These are phyloP conservation scores for Misopates orontium DNA, from an alignment of 257 asterid genomes.

Conservation along the genomic window DNA sequence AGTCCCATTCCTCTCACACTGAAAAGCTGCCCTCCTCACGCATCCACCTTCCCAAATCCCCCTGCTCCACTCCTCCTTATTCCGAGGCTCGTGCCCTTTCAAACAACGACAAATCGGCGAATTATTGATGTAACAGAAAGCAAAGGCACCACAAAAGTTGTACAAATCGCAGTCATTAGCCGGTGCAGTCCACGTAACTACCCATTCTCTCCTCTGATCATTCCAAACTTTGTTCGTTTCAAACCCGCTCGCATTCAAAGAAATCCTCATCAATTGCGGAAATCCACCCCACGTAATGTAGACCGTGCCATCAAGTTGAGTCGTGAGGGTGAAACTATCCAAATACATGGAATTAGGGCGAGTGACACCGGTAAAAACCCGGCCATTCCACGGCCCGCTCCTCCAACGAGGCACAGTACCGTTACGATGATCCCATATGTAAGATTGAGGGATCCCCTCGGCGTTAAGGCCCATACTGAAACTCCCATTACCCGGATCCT, in stretches of 20 bases:
- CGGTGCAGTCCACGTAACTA: slow-evolving; percentile 11
- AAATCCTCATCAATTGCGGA: background rate
- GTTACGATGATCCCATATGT: slow-evolving; percentile 26
- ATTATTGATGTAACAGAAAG: slow-evolving; percentile 23
- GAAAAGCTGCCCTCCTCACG: slow-evolving; percentile 26
- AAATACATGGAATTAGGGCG: slow-evolving; percentile 1
- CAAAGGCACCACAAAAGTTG: slow-evolving; percentile 35
- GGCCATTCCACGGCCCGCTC: slow-evolving; percentile 36
- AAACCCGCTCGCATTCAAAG: slow-evolving; percentile 20
- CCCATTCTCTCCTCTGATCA: slow-evolving; percentile 13
- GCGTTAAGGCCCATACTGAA: slow-evolving; percentile 19
- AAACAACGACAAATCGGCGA: slow-evolving; percentile 34
- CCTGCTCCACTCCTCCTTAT: slow-evolving; percentile 29
- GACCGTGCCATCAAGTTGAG: slow-evolving; percentile 21
- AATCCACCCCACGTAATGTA: slow-evolving; percentile 4
- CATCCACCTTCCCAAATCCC: slow-evolving; percentile 46
- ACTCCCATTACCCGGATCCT: slow-evolving; percentile 40
- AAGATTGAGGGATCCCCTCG: slow-evolving; percentile 21
- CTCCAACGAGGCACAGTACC: slow-evolving; percentile 29
- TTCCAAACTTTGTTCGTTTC: slow-evolving; percentile 11
- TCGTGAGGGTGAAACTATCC: slow-evolving; percentile 9
- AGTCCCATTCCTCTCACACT: slow-evolving; percentile 20
- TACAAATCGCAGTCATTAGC: slow-evolving; percentile 30
- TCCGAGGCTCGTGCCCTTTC: slow-evolving; percentile 32
- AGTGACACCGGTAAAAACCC: slow-evolving; percentile 22